phyloP scores from a whole-genome alignment of 805 yeast genomes.

The Henningerozyma blattae region DNA sequence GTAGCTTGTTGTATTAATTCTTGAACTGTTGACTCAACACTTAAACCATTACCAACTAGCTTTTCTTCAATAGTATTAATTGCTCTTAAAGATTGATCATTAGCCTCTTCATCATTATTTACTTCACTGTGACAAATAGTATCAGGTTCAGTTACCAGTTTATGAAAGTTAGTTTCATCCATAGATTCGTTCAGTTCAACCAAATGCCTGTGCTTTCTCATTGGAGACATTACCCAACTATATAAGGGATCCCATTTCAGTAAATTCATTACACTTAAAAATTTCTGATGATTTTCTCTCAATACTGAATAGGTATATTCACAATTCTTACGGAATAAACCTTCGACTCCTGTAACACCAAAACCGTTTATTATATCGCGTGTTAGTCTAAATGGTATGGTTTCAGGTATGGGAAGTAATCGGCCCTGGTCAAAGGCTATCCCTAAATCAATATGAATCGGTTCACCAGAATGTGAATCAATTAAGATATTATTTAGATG shows the following conservation, averaged over 20 bases:
- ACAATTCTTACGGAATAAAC: constrained; percentile 60
- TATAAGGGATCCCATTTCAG: constrained; percentile 87
- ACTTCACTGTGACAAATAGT: neutral
- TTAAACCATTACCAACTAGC: constrained; percentile 51
- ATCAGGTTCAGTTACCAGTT: neutral
- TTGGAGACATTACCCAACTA: constrained; percentile 80
- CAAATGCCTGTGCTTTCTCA: constrained; percentile 36
- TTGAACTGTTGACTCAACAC: constrained; percentile 74
- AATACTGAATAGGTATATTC: constrained; percentile 63
- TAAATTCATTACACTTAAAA: constrained; percentile 74
- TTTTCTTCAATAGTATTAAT: constrained; percentile 61
- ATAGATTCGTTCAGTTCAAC: constrained; percentile 2
- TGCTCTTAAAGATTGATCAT: constrained; percentile 69
- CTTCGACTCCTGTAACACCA: constrained; percentile 78
- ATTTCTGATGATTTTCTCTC: constrained; percentile 51
- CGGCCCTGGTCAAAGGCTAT: constrained; percentile 94
- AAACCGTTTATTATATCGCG: constrained; percentile 87
- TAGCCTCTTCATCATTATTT: constrained; percentile 3
- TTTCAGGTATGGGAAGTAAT: constrained; percentile 74
- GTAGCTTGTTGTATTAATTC: constrained; percentile 72
- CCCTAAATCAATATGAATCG: constrained; percentile 91
- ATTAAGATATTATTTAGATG: constrained; percentile 83
- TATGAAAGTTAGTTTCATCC: neutral
- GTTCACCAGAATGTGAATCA: constrained; percentile 79
- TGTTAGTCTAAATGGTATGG: constrained; percentile 86